These are phyloP conservation scores for Fagopyrum tataricum DNA, from an alignment of 148 eudicot genomes.

Conservation along the genomic window DNA sequence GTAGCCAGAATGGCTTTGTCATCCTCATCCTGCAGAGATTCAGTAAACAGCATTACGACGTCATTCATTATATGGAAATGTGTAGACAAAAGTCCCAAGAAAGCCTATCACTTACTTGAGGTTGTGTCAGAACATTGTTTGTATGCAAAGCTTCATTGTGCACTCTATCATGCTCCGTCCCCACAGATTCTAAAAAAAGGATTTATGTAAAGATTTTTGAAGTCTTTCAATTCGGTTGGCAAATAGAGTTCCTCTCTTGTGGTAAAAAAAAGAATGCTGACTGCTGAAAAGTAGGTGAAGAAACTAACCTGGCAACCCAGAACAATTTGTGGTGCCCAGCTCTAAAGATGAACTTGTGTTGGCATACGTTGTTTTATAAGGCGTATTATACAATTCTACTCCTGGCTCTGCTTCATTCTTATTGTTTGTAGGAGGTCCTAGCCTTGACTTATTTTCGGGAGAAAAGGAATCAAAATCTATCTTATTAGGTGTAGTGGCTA, in stretches of 20 bases:
- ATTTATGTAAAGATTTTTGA: background rate
- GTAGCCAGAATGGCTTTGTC: conserved; percentile 23
- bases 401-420: conserved; percentile 13
- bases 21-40: conserved; percentile 26
- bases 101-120: background rate
- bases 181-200: conserved; percentile 14
- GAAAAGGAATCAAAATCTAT: conserved; percentile 19
- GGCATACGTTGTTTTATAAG: background rate
- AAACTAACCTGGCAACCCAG: background rate
- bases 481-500: conserved; percentile 30
- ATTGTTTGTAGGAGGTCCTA: conserved; percentile 12
- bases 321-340: conserved; percentile 2
- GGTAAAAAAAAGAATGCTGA: background rate
- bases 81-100: background rate
- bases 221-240: background rate
- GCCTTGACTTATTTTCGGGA: conserved; percentile 9
- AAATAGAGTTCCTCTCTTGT: background rate
- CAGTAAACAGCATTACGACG: background rate
- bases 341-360: background rate
- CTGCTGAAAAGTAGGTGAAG: background rate
- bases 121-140: conserved; percentile 8
- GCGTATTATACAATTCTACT: conserved; percentile 17
- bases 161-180: conserved; percentile 15
- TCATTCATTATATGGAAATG: conserved; percentile 1
- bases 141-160: conserved; percentile 18